Evolutionary conservation across 805 yeast species (phyloP).

Genomic region (Komagataella kurtzmanii): DNA sequence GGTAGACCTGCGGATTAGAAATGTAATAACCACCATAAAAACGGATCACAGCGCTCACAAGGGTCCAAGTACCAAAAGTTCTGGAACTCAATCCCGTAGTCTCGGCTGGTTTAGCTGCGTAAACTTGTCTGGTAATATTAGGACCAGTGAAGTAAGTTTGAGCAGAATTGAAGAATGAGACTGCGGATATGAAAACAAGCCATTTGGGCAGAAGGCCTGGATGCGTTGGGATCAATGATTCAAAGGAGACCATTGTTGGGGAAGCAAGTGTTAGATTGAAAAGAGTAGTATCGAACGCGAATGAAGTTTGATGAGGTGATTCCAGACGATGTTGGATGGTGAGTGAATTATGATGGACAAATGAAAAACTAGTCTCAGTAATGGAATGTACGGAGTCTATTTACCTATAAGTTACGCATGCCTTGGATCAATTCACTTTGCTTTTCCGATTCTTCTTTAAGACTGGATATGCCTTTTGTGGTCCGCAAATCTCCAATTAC

Average conservation of each 20-base stretch:
- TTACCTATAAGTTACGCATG: conserved; percentile 13
- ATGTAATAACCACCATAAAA: conserved; percentile 77
- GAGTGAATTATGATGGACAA: background rate
- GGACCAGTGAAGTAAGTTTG: conserved; percentile 76
- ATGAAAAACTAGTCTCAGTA: background rate
- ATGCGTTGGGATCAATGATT: background rate
- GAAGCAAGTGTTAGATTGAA: too few relatives aligned
- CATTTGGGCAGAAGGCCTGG: conserved; percentile 65
- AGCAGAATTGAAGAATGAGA: conserved; percentile 81
- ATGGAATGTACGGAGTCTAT: background rate
- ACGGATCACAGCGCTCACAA: conserved; percentile 73
- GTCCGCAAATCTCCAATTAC: conserved; percentile 61
- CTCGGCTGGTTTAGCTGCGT: conserved; percentile 47
- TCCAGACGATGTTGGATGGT: background rate
- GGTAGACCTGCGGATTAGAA: conserved; percentile 55
- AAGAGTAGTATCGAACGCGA: background rate
- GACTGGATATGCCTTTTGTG: conserved; percentile 19
- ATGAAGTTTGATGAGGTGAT: background rate
- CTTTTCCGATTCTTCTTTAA: conserved; percentile 21
- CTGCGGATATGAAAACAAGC: conserved; percentile 69
- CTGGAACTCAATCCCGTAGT: conserved; percentile 68
- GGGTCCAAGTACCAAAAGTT: conserved; percentile 97
- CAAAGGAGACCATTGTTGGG: background rate
- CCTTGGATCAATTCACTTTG: conserved; percentile 29
- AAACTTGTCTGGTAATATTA: conserved; percentile 66